phyloP scores from a whole-genome alignment of 2,329 filamentous ascomycete species.

The Verticillium longisporum region DNA sequence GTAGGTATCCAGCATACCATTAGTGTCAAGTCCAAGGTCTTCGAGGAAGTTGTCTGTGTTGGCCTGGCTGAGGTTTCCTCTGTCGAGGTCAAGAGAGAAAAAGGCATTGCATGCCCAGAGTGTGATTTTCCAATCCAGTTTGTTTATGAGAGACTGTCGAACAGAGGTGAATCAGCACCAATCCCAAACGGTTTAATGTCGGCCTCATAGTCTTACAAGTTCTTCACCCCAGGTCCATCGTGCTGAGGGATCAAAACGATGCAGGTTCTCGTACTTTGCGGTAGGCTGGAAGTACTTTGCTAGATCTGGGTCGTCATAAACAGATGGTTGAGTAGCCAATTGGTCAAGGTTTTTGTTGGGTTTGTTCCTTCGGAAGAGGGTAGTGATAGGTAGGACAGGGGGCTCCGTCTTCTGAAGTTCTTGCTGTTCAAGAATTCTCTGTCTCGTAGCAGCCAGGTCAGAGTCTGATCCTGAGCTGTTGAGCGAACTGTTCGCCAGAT shows the following conservation, averaged over 20 bases:
- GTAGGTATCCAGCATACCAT: constrained; percentile 14
- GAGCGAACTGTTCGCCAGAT: background rate
- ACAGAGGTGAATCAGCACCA: background rate
- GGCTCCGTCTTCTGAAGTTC: constrained; percentile 1
- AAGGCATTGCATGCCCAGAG: constrained; percentile 47
- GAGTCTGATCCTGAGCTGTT: background rate
- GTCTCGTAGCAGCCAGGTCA: background rate
- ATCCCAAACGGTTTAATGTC: background rate
- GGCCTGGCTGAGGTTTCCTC: constrained; percentile 40
- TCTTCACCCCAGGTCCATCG: constrained; percentile 5
- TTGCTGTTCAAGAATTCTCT: background rate
- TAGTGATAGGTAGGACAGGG: background rate
- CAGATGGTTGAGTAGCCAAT: constrained; percentile 4
- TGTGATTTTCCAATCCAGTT: constrained; percentile 44
- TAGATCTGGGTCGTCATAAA: constrained; percentile 4
- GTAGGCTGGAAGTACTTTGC: constrained; percentile 4
- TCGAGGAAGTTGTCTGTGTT: constrained; percentile 38
- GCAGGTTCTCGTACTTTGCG: constrained; percentile 1
- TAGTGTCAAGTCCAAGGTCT: constrained; percentile 33
- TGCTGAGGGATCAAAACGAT: constrained; percentile 7
- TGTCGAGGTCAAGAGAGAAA: constrained; percentile 43
- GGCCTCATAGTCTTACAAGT: background rate
- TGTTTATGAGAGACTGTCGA: constrained; percentile 15
- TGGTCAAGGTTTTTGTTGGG: background rate
- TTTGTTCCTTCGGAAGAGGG: background rate